Percentiles rank a stretch among this genome's conserved stretches.
Conservation (phyloP, 257 asterid species). For the Ehretia macrophylla region DNA sequence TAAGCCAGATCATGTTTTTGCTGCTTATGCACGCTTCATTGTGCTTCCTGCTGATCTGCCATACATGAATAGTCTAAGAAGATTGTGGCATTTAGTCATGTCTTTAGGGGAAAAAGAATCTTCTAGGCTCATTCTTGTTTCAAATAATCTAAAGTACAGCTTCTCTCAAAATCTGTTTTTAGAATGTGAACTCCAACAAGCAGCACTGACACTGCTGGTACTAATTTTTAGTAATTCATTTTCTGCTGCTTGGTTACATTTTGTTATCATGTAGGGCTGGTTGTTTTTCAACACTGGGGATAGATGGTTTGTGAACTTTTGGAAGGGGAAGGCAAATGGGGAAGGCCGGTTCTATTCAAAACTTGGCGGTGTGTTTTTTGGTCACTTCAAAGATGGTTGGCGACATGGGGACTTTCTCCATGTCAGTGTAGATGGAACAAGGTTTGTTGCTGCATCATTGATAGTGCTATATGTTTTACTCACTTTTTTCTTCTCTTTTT, state of each 20-base stretch:
- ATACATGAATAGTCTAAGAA: no score
- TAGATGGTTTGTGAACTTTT: slow-evolving; percentile 86
- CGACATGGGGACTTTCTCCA: slow-evolving; percentile 82
- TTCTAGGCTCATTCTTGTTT: no score
- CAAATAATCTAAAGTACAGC: no score
- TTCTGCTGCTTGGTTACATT: not conserved
- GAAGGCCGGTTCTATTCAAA: slow-evolving; percentile 91
- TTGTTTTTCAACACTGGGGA: slow-evolving; percentile 88
- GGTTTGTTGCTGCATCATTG: slow-evolving; percentile 33
- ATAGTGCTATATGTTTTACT: not conserved
- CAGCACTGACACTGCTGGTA: no score
- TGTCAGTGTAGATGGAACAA: slow-evolving; percentile 76
- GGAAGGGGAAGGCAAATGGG: slow-evolving; percentile 98
- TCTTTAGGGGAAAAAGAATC: no score
- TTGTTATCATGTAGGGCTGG: slow-evolving; percentile 69
- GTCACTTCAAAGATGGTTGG: slow-evolving; percentile 98
- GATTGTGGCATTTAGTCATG: no score
- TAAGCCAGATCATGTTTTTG: no score
- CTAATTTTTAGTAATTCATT: not conserved
- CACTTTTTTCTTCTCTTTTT: not conserved
- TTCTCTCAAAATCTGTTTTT: no score
- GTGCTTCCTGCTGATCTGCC: no score
- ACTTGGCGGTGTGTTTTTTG: slow-evolving; percentile 79
- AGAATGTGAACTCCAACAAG: no score
- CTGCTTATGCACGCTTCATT: no score